These are phyloP conservation scores for Vigna nakashimae DNA, from an alignment of 306 rosid genomes.

Conservation along the genomic window DNA sequence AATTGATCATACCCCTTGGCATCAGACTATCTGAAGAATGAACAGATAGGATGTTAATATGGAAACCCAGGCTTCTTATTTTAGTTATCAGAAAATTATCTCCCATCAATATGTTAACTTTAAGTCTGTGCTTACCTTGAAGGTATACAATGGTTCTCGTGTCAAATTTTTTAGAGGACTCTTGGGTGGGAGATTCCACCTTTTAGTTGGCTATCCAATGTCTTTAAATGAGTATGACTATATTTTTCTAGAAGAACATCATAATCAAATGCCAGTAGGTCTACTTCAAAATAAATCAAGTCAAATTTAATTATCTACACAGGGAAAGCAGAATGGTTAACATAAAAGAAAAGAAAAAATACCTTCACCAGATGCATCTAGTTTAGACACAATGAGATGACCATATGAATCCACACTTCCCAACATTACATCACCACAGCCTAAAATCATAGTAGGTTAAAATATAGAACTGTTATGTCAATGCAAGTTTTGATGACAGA, in stretches of 20 bases:
- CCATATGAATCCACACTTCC: constrained; percentile 95
- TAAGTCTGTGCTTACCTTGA: background rate
- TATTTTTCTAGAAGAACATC: background rate
- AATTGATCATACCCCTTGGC: background rate
- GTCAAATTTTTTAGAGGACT: too few species aligned
- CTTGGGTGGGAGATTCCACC: background rate
- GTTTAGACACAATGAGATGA: constrained; percentile 85
- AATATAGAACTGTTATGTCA: constrained; percentile 10
- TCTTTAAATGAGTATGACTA: background rate
- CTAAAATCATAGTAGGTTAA: constrained; percentile 51
- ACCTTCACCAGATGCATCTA: constrained; percentile 75
- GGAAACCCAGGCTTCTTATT: background rate
- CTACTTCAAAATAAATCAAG: constrained; percentile 16
- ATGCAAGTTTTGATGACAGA: constrained; percentile 24
- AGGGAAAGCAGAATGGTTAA: background rate
- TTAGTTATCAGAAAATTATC: background rate
- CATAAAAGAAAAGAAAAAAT: constrained; percentile 15
- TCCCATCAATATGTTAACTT: background rate
- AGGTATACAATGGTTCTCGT: background rate
- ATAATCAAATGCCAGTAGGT: background rate
- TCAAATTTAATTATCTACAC: background rate
- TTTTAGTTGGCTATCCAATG: background rate
- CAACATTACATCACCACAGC: constrained; percentile 63
- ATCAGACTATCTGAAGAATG: background rate
- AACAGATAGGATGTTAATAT: background rate